A percentile compares a stretch with the other conserved stretches of the same genome.
These are phyloP conservation scores for Begonia peltatifolia DNA, from an alignment of 306 rosid genomes.

Conservation along the genomic window DNA sequence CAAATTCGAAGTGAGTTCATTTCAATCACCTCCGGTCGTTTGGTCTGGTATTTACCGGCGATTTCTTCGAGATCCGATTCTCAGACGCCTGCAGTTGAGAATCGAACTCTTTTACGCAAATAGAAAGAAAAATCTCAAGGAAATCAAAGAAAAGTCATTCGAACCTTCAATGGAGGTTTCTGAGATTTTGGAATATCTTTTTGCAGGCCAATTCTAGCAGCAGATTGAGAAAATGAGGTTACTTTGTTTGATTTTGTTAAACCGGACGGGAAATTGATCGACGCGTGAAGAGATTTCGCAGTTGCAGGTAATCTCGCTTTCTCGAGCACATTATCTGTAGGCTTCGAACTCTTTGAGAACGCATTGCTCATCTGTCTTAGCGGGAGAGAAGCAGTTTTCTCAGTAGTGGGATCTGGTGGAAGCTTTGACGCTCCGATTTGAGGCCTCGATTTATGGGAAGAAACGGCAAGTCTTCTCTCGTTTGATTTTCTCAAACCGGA, in stretches of 20 bases:
- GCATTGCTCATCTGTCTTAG: conserved; percentile 11
- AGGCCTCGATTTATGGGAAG: conserved; percentile 23
- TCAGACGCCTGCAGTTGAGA: conserved; percentile 35
- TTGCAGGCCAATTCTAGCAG: conserved; percentile 19
- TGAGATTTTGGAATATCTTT: conserved; percentile 17
- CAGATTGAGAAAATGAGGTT: conserved; percentile 19
- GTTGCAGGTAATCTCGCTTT: conserved; percentile 20
- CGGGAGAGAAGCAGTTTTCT: conserved; percentile 13
- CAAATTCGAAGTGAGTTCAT: background rate
- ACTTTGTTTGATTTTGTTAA: conserved; percentile 26
- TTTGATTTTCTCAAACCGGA: conserved; percentile 23
- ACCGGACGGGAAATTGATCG: conserved; percentile 29
- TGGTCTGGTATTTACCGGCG: conserved; percentile 25
- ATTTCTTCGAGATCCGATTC: conserved; percentile 22
- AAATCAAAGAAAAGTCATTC: conserved; percentile 1
- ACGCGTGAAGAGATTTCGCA: conserved; percentile 34
- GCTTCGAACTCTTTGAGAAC: conserved; percentile 21
- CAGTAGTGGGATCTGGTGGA: conserved; percentile 11
- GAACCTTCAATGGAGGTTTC: conserved; percentile 28
- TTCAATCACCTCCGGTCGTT: conserved; percentile 38
- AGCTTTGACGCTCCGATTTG: conserved; percentile 6
- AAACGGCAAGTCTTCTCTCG: conserved; percentile 20
- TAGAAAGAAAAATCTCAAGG: background rate
- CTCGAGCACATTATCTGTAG: conserved; percentile 18
- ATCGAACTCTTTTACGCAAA: conserved; percentile 4